A percentile compares a stretch with the other conserved stretches of the same genome.
Conservation (phyloP, 148 eudicot species). For the Rhododendron griersonianum region DNA sequence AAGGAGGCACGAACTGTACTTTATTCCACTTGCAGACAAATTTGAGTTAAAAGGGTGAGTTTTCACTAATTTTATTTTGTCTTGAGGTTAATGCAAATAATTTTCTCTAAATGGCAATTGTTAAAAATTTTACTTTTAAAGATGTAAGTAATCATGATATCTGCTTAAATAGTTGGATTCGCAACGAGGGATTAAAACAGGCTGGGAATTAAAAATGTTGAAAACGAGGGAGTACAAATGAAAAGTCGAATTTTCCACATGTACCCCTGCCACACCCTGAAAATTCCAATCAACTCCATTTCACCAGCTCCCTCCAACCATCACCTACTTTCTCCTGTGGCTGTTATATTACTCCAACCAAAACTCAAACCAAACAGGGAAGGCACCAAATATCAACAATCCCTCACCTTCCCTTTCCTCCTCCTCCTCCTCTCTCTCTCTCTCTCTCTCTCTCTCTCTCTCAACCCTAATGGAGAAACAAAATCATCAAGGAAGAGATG, state of each 20-base stretch:
- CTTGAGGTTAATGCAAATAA: background rate
- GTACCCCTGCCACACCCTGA: background rate
- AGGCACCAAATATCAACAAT: background rate
- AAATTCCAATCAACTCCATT: slow-evolving; percentile 1
- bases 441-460: background rate
- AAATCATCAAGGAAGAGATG: background rate
- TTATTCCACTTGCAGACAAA: too few species aligned
- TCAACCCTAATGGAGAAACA: background rate
- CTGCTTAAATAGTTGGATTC: background rate
- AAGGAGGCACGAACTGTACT: too few species aligned
- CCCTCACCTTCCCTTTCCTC: background rate
- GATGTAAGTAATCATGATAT: background rate
- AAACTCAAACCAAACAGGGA: slow-evolving; percentile 10
- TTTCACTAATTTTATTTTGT: background rate
- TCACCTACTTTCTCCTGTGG: slow-evolving; percentile 4
- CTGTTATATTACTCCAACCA: slow-evolving; percentile 10
- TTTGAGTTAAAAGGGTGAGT: background rate
- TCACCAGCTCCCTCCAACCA: background rate
- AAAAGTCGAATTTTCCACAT: background rate
- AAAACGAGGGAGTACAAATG: background rate
- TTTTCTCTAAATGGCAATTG: background rate
- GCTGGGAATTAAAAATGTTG: background rate
- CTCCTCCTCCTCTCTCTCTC: background rate
- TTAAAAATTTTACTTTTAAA: background rate
- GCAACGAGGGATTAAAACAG: background rate